Evolutionary conservation across 495 filamentous ascomycete species (phyloP), one percentile per base, ranked within the genome.

Genomic region (Trypethelium eluteriae): DNA sequence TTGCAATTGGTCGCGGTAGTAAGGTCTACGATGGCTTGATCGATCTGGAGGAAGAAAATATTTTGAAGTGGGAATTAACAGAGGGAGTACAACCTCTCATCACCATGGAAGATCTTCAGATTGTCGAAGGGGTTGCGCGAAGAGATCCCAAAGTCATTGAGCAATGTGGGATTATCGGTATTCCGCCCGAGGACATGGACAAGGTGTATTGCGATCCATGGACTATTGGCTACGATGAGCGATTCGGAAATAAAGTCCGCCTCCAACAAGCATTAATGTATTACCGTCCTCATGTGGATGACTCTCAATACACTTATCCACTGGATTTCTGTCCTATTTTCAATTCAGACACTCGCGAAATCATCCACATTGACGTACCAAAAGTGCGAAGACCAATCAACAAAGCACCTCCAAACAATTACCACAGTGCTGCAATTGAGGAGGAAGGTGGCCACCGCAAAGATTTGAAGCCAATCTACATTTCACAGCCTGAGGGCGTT

Each of bases 221-320:
- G 93, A 96, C 93, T 14, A 96, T 97, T 77, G 93, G 93, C 25
- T 96, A 91, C 71, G 93, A 97, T 72, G 92, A 95, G 79, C 87
- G 93, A 5, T 93, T 92, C 70, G 92, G 93, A 63, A 92, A 78
- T 71, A 82, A 81, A 41, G 81, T 91, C 38, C 88, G 93, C 66
- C 83, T 96, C 16, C 93, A 97, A 74, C 93, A 97, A 76, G 93
- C 92, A 16, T 79, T 97, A 46, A 96, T 96, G 90, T 97, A 97
- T 80, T 97, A 96, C 75, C 86, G 93, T 35, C 93, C 92, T 16
- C 82, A 92, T 71, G 68, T 88, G 49, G 93, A 97, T 72, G 90
- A 93, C 77, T 89, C 84, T 71, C 93, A 97, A 76, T 97, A 97
- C 76, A 88, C 88, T 25, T 96, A 87, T 72, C 93, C 93, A 0